These are phyloP conservation scores for Flaveria floridana DNA, from an alignment of 140 eudicot species.

Conservation along the genomic window DNA sequence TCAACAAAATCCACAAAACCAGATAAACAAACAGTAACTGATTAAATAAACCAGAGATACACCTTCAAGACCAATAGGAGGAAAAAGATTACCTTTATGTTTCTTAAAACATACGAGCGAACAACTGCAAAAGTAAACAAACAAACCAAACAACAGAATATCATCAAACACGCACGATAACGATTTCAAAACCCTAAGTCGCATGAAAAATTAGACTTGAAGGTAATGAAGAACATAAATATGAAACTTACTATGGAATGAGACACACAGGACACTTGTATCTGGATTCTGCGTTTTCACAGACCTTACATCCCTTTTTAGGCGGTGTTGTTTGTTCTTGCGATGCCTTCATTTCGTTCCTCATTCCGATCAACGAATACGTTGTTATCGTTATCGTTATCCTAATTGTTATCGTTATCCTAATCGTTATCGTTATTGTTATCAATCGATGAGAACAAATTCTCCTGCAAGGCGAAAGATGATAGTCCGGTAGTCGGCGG, in stretches of 20 bases:
- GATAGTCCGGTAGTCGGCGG: slow-evolving; percentile 17
- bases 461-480: neutral
- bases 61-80: neutral
- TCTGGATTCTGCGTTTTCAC: slow-evolving; percentile 62
- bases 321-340: neutral
- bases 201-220: neutral
- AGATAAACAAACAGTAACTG: slow-evolving; percentile 8
- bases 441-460: neutral
- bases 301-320: slow-evolving; percentile 47
- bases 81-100: slow-evolving; percentile 44
- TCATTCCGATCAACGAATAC: neutral
- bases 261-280: slow-evolving; percentile 79
- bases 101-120: slow-evolving; percentile 76
- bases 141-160: neutral
- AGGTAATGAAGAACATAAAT: neutral
- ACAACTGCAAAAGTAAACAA: slow-evolving; percentile 39
- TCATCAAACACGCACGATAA: neutral
- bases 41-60: neutral
- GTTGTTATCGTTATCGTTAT: no score
- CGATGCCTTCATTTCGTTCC: neutral
- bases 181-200: slow-evolving; percentile 16
- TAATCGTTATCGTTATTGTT: no score
- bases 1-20: neutral
- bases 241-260: slow-evolving; percentile 56
- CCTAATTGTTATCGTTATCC: no score